Percentiles rank a stretch among this genome's conserved stretches.
Conservation (phyloP, 208 protist species). For the Leptomonas pyrrhocoris region DNA sequence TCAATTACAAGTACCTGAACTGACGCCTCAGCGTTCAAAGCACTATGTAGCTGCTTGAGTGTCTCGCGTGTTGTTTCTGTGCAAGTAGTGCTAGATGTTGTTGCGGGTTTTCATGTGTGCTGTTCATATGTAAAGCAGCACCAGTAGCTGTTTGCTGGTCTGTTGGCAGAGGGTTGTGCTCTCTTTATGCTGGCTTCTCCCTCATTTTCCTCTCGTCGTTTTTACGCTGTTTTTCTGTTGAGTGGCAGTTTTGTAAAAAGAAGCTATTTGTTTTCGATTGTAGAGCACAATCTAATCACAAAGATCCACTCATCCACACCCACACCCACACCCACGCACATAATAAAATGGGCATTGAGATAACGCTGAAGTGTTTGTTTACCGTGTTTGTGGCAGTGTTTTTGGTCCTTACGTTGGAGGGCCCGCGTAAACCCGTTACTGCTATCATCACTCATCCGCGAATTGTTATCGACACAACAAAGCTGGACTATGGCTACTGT, state of each 20-base stretch:
- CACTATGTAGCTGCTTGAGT: too few species aligned
- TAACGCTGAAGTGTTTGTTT: constrained; percentile 9
- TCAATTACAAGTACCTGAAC: neutral
- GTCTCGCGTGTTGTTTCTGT: too few species aligned
- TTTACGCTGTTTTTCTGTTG: too few species aligned
- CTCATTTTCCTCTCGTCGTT: too few species aligned
- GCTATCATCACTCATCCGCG: neutral
- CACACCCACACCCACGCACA: neutral
- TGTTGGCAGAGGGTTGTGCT: too few species aligned
- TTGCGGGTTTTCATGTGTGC: too few species aligned
- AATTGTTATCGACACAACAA: constrained; percentile 30
- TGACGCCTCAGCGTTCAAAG: too few species aligned
- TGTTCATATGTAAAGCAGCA: too few species aligned
- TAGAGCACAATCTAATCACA: neutral
- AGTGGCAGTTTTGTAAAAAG: too few species aligned
- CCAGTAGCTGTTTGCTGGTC: too few species aligned
- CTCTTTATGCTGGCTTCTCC: too few species aligned
- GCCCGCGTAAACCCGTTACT: neutral
- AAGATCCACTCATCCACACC: neutral
- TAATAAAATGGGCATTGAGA: constrained; percentile 10
- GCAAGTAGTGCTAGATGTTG: too few species aligned
- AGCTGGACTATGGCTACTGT: constrained; percentile 64
- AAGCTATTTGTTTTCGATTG: neutral
- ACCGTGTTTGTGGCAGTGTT: constrained; percentile 23
- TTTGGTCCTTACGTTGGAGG: constrained; percentile 15